phyloP scores from a whole-genome alignment of 2,329 filamentous ascomycete species.

The Sclerotinia subarctica region DNA sequence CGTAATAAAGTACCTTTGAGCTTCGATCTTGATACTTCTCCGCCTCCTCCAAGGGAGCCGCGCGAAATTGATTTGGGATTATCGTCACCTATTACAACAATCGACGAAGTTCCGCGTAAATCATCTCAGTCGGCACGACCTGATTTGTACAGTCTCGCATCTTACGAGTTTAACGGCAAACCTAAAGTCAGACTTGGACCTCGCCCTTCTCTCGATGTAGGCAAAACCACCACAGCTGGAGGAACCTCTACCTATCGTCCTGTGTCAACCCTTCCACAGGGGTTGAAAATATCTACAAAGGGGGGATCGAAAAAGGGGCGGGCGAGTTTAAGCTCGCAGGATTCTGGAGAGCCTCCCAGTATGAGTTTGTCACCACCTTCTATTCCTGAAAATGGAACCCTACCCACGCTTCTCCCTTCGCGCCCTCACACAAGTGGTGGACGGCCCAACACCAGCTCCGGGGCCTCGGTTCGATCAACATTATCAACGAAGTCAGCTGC shows the following conservation, averaged over 20 bases:
- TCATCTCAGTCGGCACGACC: constrained; percentile 51
- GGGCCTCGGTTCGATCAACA: constrained; percentile 28
- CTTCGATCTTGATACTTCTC: constrained; percentile 18
- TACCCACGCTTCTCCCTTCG: constrained; percentile 29
- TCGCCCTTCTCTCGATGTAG: constrained; percentile 70
- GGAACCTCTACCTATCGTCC: constrained; percentile 62
- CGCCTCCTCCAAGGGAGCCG: constrained; percentile 26
- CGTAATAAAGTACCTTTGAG: constrained; percentile 15
- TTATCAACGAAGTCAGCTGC: constrained; percentile 26
- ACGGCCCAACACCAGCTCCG: constrained; percentile 38
- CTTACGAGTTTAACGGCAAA: constrained; percentile 53
- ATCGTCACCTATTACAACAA: constrained; percentile 27
- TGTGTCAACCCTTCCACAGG: constrained; percentile 74
- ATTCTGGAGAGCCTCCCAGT: constrained; percentile 32
- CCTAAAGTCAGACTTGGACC: constrained; percentile 89
- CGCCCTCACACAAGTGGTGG: constrained; percentile 38
- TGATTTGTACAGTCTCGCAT: constrained; percentile 50
- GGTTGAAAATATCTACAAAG: constrained; percentile 64
- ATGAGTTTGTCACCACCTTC: constrained; percentile 35
- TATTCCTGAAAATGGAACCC: constrained; percentile 25
- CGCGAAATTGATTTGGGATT: constrained; percentile 23
- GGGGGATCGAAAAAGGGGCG: constrained; percentile 55
- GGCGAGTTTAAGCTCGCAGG: constrained; percentile 42
- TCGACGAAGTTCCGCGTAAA: constrained; percentile 31
- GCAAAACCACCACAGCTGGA: constrained; percentile 56